phyloP scores from a whole-genome alignment of 176 grass and related monocot genomes.

The Poa annua region DNA sequence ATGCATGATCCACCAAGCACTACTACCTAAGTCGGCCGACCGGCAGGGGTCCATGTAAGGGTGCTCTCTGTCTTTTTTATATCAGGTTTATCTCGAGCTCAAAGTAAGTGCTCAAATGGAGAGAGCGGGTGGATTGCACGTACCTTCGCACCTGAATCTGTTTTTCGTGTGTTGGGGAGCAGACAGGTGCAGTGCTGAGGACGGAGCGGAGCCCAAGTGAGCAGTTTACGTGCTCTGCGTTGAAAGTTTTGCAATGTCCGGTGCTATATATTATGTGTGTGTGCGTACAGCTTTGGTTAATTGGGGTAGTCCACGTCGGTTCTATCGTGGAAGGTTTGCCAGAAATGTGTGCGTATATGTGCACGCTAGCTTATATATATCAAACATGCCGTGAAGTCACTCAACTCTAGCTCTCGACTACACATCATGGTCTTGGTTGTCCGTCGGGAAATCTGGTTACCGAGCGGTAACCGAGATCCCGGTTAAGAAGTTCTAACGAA shows the following conservation, averaged over 20 bases:
- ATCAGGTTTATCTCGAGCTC: slow-evolving; percentile 42
- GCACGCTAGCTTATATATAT: no score
- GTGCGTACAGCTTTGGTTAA: not conserved
- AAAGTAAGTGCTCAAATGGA: not conserved
- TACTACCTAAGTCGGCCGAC: not conserved
- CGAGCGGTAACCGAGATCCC: no score
- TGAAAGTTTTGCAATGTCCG: not conserved
- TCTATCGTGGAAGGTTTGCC: not conserved
- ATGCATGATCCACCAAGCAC: slow-evolving; percentile 47
- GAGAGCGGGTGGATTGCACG: slow-evolving; percentile 21
- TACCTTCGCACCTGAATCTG: not conserved
- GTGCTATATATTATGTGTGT: not conserved
- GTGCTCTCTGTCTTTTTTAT: not conserved
- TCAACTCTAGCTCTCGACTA: no score
- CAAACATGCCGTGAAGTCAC: no score
- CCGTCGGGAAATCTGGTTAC: no score
- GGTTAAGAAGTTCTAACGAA: no score
- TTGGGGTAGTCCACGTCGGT: not conserved
- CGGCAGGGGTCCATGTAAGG: slow-evolving; percentile 26
- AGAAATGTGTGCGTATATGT: not conserved
- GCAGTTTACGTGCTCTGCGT: not conserved
- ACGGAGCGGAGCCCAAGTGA: no score
- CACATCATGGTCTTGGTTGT: no score
- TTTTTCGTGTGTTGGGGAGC: not conserved
- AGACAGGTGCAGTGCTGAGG: not conserved